Evolutionary conservation across 805 yeast species (phyloP), one percentile per base, ranked within the genome.

Genomic region (Saturnispora ahearnii): DNA sequence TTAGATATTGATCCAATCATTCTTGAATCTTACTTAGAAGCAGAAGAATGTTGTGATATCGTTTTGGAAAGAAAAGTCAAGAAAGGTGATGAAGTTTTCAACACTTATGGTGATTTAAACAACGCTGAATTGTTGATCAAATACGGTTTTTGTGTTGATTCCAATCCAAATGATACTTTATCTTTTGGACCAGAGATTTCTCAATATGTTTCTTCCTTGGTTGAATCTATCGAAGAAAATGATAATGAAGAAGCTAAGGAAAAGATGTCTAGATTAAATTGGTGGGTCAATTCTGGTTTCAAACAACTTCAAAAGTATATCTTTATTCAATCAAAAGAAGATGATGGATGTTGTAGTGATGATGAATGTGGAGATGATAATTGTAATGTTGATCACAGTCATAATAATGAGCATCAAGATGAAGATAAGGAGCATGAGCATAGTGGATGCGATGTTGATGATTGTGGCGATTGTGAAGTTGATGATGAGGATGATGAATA

Each of bases 71-170:
- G 61, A 12, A 60, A 65, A 1, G 77, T 86, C 0, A 46, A 58
- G 1, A 60, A 66, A 32, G 78, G 79, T 7, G 62, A 70, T 11
- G 96, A 91, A 59, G 59, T 91, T 12, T 86, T 81, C 70, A 89
- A 87, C 65, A 81, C 93, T 0, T 90, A 89, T 58, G 97, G 96
- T 0, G 83, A 81, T 28, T 70, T 83, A 37, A 66, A 82, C 13
- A 87, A 86, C 56, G 71, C 84, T 0, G 73, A 77, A 34, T 66
- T 90, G 38, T 63, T 89, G 12, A 78, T 89, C 12, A 74, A 86
- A 50, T 90, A 89, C 62, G 96, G 96, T 1, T 89, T 90, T 62
- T 76, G 82, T 9, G 69, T 76, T 34, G 67, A 71, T 45, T 67
- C 68, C n/a, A 78, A 81, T 55, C 67, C 70, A 1, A 73, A 77